Percentiles rank a stretch among this genome's conserved stretches.
phyloP scores from a whole-genome alignment of 352 stramenopile genomes.

The Elongisporangium anandrum region DNA sequence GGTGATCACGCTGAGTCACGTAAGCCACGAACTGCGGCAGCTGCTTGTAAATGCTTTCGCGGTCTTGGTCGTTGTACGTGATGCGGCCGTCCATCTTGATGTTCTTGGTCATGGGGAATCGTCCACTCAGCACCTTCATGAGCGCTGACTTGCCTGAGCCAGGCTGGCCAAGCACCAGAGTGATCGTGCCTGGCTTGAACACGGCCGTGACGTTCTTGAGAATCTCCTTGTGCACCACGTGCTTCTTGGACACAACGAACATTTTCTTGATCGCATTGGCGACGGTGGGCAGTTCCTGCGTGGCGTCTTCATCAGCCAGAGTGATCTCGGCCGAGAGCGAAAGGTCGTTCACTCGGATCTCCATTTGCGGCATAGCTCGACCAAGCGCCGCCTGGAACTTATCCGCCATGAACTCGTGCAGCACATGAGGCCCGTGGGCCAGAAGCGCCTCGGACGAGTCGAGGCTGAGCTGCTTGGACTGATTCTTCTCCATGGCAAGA shows the following conservation, averaged over 20 bases:
- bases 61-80: conserved; percentile 22
- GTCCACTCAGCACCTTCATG: too few relatives aligned
- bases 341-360: conserved; percentile 19
- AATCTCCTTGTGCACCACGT: conserved; percentile 25
- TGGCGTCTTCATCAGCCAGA: neutral
- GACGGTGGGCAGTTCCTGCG: conserved; percentile 12
- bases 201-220: conserved; percentile 22
- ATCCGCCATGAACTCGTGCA: conserved; percentile 17
- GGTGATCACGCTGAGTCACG: conserved; percentile 73
- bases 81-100: conserved; percentile 15
- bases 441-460: conserved; percentile 10
- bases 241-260: conserved; percentile 4
- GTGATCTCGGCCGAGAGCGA: conserved; percentile 12
- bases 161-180: conserved; percentile 24
- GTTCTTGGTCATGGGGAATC: too few relatives aligned
- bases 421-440: conserved; percentile 12
- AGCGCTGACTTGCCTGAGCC: too few relatives aligned
- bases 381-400: conserved; percentile 13
- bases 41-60: conserved; percentile 7
- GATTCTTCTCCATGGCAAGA: neutral
- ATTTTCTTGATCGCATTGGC: conserved; percentile 2
- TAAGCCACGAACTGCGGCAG: conserved; percentile 24
- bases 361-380: conserved; percentile 10
- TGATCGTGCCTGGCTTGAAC: conserved; percentile 25
- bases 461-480: conserved; percentile 2